Evolutionary conservation across 2,329 filamentous ascomycete species (phyloP).

Genomic region (Sclerotinia nivalis): DNA sequence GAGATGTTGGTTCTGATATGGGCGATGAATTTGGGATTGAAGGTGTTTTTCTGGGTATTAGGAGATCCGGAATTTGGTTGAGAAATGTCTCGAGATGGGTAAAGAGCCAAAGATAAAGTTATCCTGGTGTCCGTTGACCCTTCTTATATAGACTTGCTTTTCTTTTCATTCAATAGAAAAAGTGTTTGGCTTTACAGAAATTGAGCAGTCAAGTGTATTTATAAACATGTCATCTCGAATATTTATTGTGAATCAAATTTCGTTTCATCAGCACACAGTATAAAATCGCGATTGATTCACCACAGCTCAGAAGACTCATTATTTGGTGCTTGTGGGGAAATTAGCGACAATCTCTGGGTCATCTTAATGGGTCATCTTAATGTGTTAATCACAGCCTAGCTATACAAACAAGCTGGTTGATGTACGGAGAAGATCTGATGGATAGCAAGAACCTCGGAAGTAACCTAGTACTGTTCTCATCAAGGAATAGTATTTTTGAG

Average conservation of each 20-base stretch:
- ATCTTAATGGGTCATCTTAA: neutral
- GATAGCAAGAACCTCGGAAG: too few relatives aligned
- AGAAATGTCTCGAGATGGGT: neutral
- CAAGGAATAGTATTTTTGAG: neutral
- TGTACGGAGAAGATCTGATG: neutral
- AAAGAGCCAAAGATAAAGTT: neutral
- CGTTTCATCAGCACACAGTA: neutral
- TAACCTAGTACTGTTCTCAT: too few relatives aligned
- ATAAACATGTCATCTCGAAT: too few relatives aligned
- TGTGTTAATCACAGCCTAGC: neutral
- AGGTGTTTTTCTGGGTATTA: neutral
- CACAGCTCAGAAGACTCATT: neutral
- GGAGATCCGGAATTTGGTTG: neutral
- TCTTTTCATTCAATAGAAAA: too few relatives aligned
- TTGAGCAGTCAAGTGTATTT: too few relatives aligned
- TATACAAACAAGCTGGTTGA: neutral
- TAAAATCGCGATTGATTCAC: neutral
- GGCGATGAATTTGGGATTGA: neutral
- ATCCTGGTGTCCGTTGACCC: too few relatives aligned
- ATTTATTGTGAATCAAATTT: too few relatives aligned
- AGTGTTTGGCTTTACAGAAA: too few relatives aligned
- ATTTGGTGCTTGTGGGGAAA: neutral
- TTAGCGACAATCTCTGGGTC: accelerated
- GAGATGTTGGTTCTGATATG: neutral
- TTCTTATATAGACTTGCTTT: too few relatives aligned